Evolutionary conservation across 371 early-diverging fungal species (phyloP), one percentile per base, ranked within the genome.

Genomic region (Mortierella sp.): DNA sequence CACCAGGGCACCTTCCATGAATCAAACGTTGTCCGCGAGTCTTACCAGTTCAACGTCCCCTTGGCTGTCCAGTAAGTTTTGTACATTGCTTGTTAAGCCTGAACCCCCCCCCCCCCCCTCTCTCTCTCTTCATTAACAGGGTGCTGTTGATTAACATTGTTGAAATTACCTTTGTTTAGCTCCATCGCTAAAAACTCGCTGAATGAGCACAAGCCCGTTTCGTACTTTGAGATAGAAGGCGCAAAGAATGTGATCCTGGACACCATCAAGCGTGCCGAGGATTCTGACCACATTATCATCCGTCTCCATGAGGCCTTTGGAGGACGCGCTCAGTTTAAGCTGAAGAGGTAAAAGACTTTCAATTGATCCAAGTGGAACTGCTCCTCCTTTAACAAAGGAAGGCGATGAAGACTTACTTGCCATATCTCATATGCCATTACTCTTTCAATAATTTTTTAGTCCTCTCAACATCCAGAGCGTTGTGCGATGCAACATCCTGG

Each of bases 251-350:
- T 97, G 13, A 93, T 98, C 14, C 87, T 98, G 70, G 98, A 98
- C 82, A 96, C 96, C 0, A 88, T 98, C 77, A 98, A 98, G 86
- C 80, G 90, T 14, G 95, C 98, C 2, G 98, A 98, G 88, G 96
- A 96, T 82, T 86, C 89, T 9, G 88, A 92, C 43, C 88, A 90
- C 61, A 72, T 98, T 24, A 89, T 98, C 44, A 76, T 99, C 34
- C 91, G 99, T 57, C 76, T 98, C 13, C 97, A 96, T 85, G 98
- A 99, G 86, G 94, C 97, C 0, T 96, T 93, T 86, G 98, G 99
- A n/a, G 98, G 98, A 10, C 95, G 94, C 16, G 94, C 95, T 2
- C 83, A 76, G 34, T 92, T 90, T 31, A 82, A 73, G 26, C 77
- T 97, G 48, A 87, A 78, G 31, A 93, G 93, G 95, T 95, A 90